phyloP scores from a whole-genome alignment of 192 early-diverging fungal species.

The Neocallimastix lanati region DNA sequence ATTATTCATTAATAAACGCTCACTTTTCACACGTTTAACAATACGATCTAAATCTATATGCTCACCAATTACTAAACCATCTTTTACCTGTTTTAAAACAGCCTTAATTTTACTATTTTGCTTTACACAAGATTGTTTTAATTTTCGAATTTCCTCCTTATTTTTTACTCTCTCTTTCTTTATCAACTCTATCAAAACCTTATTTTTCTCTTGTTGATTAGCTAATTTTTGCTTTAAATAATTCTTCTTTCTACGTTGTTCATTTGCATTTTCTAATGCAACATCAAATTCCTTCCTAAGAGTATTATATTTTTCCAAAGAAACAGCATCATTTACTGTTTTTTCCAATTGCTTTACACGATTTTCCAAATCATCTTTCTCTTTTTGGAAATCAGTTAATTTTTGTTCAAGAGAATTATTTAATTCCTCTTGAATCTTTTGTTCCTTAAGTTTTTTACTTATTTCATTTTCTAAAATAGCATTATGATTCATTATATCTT shows the following conservation, averaged over 20 bases:
- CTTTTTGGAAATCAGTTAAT: not conserved
- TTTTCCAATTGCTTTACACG: not conserved
- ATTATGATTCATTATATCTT: not conserved
- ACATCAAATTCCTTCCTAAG: not conserved
- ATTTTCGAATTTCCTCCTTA: not conserved
- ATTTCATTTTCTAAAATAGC: not conserved
- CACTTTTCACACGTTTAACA: not conserved
- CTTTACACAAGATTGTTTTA: not conserved
- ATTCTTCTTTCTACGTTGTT: not conserved
- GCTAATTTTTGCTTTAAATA: not conserved
- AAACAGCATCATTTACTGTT: not conserved
- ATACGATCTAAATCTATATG: not conserved
- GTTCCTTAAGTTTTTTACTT: not conserved
- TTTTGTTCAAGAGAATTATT: not conserved
- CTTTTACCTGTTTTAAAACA: not conserved
- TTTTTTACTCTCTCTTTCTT: not conserved
- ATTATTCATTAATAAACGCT: not conserved
- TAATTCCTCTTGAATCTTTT: not conserved
- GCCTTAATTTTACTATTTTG: not conserved
- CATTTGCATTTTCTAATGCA: not conserved
- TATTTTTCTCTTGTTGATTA: not conserved
- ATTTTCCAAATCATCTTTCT: not conserved
- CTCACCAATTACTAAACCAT: not conserved
- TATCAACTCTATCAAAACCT: not conserved
- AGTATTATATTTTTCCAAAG: not conserved